phyloP scores from a whole-genome alignment of 805 yeast genomes.

The Pichia heedii region DNA sequence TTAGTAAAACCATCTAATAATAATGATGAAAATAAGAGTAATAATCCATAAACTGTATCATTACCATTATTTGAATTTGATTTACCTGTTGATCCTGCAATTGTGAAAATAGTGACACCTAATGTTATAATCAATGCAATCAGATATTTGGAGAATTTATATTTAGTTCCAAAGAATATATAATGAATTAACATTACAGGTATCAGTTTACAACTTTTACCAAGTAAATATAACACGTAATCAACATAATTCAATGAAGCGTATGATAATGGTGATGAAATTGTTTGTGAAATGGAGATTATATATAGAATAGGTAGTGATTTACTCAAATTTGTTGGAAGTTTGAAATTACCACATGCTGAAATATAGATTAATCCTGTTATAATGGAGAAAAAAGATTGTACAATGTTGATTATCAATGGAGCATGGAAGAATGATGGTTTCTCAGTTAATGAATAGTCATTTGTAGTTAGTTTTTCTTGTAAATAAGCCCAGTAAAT shows the following conservation, averaged over 20 bases:
- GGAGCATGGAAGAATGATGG: slow-evolving; percentile 55
- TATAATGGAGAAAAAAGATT: slow-evolving; percentile 61
- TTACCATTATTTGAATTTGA: slow-evolving; percentile 26
- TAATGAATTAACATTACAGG: slow-evolving; percentile 90
- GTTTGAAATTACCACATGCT: slow-evolving; percentile 24
- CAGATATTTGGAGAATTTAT: slow-evolving; percentile 65
- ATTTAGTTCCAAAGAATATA: slow-evolving; percentile 55
- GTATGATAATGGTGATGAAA: slow-evolving; percentile 79
- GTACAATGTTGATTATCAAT: slow-evolving; percentile 64
- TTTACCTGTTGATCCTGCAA: slow-evolving; percentile 31
- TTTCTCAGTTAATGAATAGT: slow-evolving; percentile 40
- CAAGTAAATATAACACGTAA: slow-evolving; percentile 73
- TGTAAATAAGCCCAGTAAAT: slow-evolving; percentile 89
- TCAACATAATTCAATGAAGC: slow-evolving; percentile 75
- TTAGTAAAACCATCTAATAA: slow-evolving; percentile 87
- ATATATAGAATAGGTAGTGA: slow-evolving; percentile 26
- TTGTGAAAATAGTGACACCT: slow-evolving; percentile 78
- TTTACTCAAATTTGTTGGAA: slow-evolving; percentile 18
- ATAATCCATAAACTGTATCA: background rate
- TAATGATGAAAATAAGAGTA: slow-evolving; percentile 35
- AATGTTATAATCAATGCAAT: slow-evolving; percentile 72
- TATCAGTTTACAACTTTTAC: slow-evolving; percentile 86
- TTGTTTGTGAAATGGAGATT: slow-evolving; percentile 65
- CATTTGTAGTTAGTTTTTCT: slow-evolving; percentile 72
- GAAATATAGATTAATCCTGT: slow-evolving; percentile 50